A percentile compares a stretch with the other conserved stretches of the same genome.
phyloP scores from a whole-genome alignment of 495 filamentous ascomycete genomes.

The Neurospora sp. region DNA sequence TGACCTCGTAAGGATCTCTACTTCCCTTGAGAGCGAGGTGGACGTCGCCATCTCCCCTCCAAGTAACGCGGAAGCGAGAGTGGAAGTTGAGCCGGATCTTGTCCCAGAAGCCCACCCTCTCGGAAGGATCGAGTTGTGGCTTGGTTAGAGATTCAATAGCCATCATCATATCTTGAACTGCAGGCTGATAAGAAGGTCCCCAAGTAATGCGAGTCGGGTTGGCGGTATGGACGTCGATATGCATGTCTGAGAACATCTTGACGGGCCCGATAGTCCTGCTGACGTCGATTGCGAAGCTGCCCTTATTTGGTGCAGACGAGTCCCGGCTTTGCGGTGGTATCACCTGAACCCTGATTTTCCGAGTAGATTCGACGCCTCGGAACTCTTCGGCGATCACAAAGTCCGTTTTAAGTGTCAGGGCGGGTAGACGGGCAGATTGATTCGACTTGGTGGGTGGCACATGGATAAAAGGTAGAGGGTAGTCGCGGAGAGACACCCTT shows the following conservation, averaged over 20 bases:
- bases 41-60: slow-evolving; percentile 93
- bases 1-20: slow-evolving; percentile 87
- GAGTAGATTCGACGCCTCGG: slow-evolving; percentile 61
- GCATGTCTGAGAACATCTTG: slow-evolving; percentile 91
- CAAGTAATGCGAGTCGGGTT: slow-evolving; percentile 89
- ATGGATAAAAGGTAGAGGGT: slow-evolving; percentile 85
- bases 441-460: slow-evolving; percentile 71
- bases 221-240: slow-evolving; percentile 82
- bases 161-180: slow-evolving; percentile 99
- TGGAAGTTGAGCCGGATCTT: slow-evolving; percentile 94
- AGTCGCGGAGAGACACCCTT: slow-evolving; percentile 75
- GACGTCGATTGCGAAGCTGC: slow-evolving; percentile 73
- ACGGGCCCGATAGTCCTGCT: slow-evolving; percentile 86
- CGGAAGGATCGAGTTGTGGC: slow-evolving; percentile 83
- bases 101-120: slow-evolving; percentile 95
- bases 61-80: slow-evolving; percentile 77
- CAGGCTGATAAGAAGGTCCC: slow-evolving; percentile 95
- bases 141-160: slow-evolving; percentile 97
- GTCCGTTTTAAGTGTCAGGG: slow-evolving; percentile 76
- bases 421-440: slow-evolving; percentile 70
- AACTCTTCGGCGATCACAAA: slow-evolving; percentile 97
- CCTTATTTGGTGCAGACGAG: slow-evolving; percentile 28
- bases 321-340: slow-evolving; percentile 51
- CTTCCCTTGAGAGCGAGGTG: slow-evolving; percentile 89
- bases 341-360: slow-evolving; percentile 74